Conservation (phyloP, 23 red algal genomes). For the Chondrus crispus region DNA sequence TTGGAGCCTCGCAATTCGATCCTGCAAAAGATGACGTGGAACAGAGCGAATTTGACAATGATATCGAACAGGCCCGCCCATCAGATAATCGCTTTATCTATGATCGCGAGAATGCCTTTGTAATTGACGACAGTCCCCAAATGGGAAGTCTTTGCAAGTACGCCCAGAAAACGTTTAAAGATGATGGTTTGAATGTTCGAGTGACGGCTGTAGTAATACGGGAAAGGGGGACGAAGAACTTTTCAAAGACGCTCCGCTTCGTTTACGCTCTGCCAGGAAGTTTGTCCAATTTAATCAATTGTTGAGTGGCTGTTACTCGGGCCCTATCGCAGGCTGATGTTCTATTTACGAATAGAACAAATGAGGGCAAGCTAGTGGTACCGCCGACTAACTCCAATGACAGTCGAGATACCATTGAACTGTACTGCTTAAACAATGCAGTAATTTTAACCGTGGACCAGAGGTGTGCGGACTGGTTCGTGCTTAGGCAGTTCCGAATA, state of each 20-base stretch:
- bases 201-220: not conserved
- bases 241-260: not conserved
- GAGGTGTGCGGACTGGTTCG: not conserved
- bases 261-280: not conserved
- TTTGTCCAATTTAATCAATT: not conserved
- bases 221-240: not conserved
- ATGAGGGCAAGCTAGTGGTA: not conserved
- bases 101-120: not conserved
- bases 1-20: not conserved
- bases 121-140: not conserved
- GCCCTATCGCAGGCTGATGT: not conserved
- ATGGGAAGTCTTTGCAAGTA: not conserved
- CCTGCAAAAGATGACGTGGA: not conserved
- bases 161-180: not conserved
- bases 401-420: not conserved
- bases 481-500: not conserved
- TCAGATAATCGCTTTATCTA: not conserved
- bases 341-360: not conserved
- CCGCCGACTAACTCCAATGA: too few species aligned
- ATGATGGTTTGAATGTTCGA: not conserved
- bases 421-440: not conserved
- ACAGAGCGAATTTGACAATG: not conserved
- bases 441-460: not conserved
- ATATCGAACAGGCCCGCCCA: not conserved
- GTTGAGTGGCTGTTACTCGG: not conserved